Base-by-base conservation (phyloP, 345 rosid species). In the Linum usitatissimum region DNA sequence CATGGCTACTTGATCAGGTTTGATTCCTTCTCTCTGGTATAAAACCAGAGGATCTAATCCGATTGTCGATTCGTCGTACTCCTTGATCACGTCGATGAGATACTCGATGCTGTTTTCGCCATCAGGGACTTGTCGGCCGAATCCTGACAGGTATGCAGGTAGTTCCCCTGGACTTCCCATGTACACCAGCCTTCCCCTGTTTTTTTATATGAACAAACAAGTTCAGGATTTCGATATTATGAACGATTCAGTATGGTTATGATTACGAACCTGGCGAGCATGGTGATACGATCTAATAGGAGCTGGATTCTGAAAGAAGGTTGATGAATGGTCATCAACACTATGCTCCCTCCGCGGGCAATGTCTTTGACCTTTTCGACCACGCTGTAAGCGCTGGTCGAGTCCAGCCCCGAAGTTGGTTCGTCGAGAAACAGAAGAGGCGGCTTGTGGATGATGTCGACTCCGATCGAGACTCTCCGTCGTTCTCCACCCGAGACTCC, bases 391-490 rank as follows among this genome's bases (percentile, higher is more conserved):
- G 95, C 95, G 55, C 87, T 83, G 0, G 88, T 81, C 19, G 98
- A 91, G 74, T 91, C 96, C 39, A 88, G 81, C 51, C 96, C 96
- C 7, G 96, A 88, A 20, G 98, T 91, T 34, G 98, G 95, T 69
- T 91, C 96, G 31, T 91, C 95, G 0, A 91, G 95, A 63, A 91
- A 91, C 70, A 91, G 65, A 69, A 91, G 55, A 0, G 87, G 73
- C 17, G 96, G 96, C 64, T 86, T 86, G 31, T 91, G 98, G 64
- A 91, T 86, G 12, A 91, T 91, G 60, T 88, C 95, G 14, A 78
- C 83, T 53, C 95, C 96, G 3, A 91, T 86, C 0, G 91, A 86
- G 28, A 91, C 96, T 68, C 98, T 79, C 40, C 92, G 68, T 18
- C 86, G 62, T 23, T 91, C 93, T 38, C 96, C 96, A 57, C 98